Conservation (phyloP, 2,329 filamentous ascomycete species). For the Alternaria arbusti region DNA sequence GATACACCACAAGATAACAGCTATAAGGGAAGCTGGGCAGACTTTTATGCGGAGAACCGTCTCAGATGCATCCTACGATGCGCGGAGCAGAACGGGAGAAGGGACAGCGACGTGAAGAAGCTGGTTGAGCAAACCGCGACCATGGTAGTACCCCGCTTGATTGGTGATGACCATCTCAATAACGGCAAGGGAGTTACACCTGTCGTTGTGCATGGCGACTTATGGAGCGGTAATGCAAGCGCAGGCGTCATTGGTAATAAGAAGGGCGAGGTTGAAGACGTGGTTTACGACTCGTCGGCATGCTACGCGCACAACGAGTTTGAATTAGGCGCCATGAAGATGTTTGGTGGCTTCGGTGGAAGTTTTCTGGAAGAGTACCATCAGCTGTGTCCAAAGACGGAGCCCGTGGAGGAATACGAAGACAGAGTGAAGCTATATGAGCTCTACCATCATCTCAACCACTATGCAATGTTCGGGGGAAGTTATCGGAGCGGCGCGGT, state of each 20-base stretch:
- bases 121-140: constrained; percentile 70
- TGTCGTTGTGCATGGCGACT: constrained; percentile 85
- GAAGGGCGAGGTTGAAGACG: constrained; percentile 72
- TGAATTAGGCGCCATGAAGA: constrained; percentile 91
- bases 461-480: constrained; percentile 83
- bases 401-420: constrained; percentile 83
- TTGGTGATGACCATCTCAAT: constrained; percentile 71
- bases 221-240: constrained; percentile 90
- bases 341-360: constrained; percentile 87
- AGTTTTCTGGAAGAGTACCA: constrained; percentile 81
- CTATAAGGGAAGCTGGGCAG: constrained; percentile 76
- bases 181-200: constrained; percentile 68
- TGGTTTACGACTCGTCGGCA: constrained; percentile 81
- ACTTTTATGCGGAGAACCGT: constrained; percentile 82
- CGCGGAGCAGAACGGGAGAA: constrained; percentile 67
- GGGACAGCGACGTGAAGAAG: constrained; percentile 65
- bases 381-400: constrained; percentile 74
- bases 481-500: constrained; percentile 78
- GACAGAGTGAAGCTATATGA: constrained; percentile 84
- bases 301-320: constrained; percentile 90
- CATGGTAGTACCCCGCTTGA: constrained; percentile 75
- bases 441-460: constrained; percentile 90
- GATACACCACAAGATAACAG: constrained; percentile 81
- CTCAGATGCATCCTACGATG: constrained; percentile 68
- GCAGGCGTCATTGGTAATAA: constrained; percentile 64